Conservation (phyloP, 202 grass and related monocot species). For the Brachypodium distachyon region DNA sequence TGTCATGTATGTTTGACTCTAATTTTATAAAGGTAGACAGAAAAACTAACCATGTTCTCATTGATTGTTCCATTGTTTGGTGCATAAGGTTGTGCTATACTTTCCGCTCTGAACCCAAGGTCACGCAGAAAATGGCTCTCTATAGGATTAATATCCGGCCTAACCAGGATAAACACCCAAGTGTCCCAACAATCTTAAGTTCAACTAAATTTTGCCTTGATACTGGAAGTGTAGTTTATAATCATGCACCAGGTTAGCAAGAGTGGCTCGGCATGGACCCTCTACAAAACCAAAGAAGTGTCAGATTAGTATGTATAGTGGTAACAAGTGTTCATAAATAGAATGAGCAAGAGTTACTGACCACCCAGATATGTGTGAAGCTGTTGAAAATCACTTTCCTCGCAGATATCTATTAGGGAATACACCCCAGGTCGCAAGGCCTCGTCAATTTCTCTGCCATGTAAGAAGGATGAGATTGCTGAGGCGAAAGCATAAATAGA, state of each 20-base stretch:
- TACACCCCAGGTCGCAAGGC: constrained; percentile 82
- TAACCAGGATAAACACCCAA: not conserved
- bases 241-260: constrained; percentile 61
- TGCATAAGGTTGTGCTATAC: not conserved
- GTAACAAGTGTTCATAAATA: not conserved
- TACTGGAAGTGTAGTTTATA: constrained; percentile 91
- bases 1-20: not conserved
- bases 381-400: constrained; percentile 78
- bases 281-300: constrained; percentile 38
- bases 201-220: constrained; percentile 73
- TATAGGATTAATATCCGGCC: not conserved
- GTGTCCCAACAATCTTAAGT: not conserved
- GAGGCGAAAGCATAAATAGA: constrained; percentile 10
- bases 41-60: constrained; percentile 11
- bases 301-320: constrained; percentile 17
- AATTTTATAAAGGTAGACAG: not conserved
- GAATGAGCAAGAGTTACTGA: constrained; percentile 21
- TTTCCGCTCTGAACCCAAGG: not conserved
- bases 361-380: constrained; percentile 91
- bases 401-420: constrained; percentile 86
- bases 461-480: not conserved
- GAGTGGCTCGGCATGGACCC: constrained; percentile 72
- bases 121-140: not conserved
- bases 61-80: not conserved
- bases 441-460: constrained; percentile 77